phyloP scores from a whole-genome alignment of 306 rosid species.

The Geum urbanum region DNA sequence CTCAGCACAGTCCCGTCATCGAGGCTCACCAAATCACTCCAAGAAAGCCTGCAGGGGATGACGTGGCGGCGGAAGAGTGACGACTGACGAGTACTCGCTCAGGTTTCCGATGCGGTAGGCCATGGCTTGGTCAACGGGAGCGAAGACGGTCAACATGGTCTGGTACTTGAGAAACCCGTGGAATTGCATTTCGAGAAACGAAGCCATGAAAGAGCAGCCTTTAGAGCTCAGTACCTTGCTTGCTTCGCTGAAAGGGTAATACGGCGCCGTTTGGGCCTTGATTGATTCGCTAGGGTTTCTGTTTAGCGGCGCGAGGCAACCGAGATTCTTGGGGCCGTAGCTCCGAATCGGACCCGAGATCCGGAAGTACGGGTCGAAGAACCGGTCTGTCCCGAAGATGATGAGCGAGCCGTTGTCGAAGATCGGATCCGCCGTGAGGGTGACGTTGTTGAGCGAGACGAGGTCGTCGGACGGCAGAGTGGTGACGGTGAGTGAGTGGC shows the following conservation, averaged over 20 bases:
- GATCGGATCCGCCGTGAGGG: slow-evolving; percentile 34
- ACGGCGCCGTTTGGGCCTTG: not conserved
- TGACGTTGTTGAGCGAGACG: slow-evolving; percentile 51
- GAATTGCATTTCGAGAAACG: slow-evolving; percentile 39
- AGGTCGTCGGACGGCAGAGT: not conserved
- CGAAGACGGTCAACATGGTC: slow-evolving; percentile 35
- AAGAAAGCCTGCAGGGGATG: slow-evolving; percentile 46
- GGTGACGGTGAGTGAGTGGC: slow-evolving; percentile 41
- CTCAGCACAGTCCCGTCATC: slow-evolving; percentile 30
- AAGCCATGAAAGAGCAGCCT: slow-evolving; percentile 38
- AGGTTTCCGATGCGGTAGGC: slow-evolving; percentile 12
- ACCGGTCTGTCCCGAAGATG: slow-evolving; percentile 30
- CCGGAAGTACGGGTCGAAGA: slow-evolving; percentile 44
- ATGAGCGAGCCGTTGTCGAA: slow-evolving; percentile 41
- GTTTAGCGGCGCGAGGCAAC: slow-evolving; percentile 5
- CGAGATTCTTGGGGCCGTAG: not conserved
- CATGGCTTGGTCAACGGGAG: slow-evolving; percentile 35
- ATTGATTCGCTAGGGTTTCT: not conserved
- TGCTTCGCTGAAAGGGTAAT: slow-evolving; percentile 18
- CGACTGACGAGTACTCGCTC: slow-evolving; percentile 22
- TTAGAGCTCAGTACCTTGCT: slow-evolving; percentile 21
- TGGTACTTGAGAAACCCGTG: slow-evolving; percentile 20
- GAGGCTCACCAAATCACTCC: slow-evolving; percentile 37
- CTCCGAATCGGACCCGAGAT: slow-evolving; percentile 7
- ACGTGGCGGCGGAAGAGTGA: slow-evolving; percentile 42